Evolutionary conservation across 2,329 filamentous ascomycete species (phyloP), one percentile per base, ranked within the genome.

Genomic region (Diplodia intermedia): DNA sequence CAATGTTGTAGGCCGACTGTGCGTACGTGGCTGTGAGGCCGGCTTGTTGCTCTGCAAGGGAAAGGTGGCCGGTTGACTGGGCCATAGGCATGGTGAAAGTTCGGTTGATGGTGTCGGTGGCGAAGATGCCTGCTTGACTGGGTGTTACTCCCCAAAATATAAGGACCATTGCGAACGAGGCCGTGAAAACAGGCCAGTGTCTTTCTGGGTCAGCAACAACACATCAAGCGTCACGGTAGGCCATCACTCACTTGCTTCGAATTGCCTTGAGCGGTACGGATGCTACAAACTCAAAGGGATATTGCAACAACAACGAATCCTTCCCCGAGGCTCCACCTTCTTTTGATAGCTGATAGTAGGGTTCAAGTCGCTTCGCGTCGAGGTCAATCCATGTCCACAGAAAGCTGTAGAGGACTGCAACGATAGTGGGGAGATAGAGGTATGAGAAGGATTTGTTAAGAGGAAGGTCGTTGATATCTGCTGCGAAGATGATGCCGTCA

Each of bases 361-460:
- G 87, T 40, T 90, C 86, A 54, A 89, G 77, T 0, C 88, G 72
- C 68, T 88, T 87, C 0, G 82, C 77, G 43, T 90, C 86, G 0
- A 89, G 73, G 62, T 90, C 87, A 0, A 89, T 80, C 86, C 86
- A 88, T 2, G 79, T 82, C 86, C 87, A 89, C 0, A 84, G 55
- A 0, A 89, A 79, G 49, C 86, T 85, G 69, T 87, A 89, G 0
- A 85, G 7, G 0, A 89, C 83, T 0, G 86, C 83, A 0, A 88
- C 62, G 0, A 88, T 78, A 0, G 84, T 89, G 0, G 88, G 87
- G 0, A 84, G 70, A 56, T 87, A 88, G 0, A 84, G 71, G n/a
- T 86, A 87, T 0, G 75, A 66, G 4, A 86, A 81, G 0, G 71
- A 79, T 0, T 74, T 75, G 0, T 71, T 69, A 0, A 76, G 2